Conservation (phyloP, 2,329 filamentous ascomycete genomes). For the Aspergillus tamarii region DNA sequence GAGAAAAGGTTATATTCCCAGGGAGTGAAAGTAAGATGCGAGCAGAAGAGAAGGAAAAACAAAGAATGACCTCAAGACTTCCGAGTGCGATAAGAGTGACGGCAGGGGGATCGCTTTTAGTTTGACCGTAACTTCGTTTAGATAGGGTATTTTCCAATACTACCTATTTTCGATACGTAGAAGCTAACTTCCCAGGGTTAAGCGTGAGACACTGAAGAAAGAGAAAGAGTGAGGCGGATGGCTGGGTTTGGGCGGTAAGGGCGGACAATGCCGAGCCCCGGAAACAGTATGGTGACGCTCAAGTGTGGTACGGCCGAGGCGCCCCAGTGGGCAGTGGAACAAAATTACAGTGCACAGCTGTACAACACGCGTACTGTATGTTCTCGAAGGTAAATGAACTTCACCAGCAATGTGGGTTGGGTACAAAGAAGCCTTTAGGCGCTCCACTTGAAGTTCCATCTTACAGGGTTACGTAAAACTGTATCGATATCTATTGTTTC, state of each 20-base stretch:
- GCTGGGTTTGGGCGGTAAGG: slow-evolving; percentile 14
- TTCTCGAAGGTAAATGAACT: slow-evolving; percentile 8
- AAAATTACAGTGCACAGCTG: not conserved
- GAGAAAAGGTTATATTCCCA: not conserved
- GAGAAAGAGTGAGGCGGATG: slow-evolving; percentile 11
- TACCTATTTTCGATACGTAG: slow-evolving; percentile 1
- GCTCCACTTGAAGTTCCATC: not conserved
- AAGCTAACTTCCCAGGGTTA: not conserved
- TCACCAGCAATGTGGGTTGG: not conserved
- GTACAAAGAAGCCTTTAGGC: slow-evolving; percentile 1
- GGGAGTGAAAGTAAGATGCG: not conserved
- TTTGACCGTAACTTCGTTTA: slow-evolving; percentile 1
- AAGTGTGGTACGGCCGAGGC: slow-evolving; percentile 1
- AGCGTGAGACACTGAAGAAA: slow-evolving; percentile 1
- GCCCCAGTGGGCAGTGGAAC: not conserved
- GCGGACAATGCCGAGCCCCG: slow-evolving; percentile 12
- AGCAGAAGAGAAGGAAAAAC: slow-evolving; percentile 3
- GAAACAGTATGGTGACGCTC: slow-evolving; percentile 4
- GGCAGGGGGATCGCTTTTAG: slow-evolving; percentile 1
- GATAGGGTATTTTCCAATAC: slow-evolving; percentile 1
- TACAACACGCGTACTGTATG: slow-evolving; percentile 4
- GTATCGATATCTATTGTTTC: not conserved
- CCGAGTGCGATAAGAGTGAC: slow-evolving; percentile 1
- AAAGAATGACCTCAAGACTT: slow-evolving; percentile 11
- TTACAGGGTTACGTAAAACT: not conserved